These are phyloP conservation scores for Trifolium fragiferum DNA, from an alignment of 306 rosid species.

Conservation along the genomic window DNA sequence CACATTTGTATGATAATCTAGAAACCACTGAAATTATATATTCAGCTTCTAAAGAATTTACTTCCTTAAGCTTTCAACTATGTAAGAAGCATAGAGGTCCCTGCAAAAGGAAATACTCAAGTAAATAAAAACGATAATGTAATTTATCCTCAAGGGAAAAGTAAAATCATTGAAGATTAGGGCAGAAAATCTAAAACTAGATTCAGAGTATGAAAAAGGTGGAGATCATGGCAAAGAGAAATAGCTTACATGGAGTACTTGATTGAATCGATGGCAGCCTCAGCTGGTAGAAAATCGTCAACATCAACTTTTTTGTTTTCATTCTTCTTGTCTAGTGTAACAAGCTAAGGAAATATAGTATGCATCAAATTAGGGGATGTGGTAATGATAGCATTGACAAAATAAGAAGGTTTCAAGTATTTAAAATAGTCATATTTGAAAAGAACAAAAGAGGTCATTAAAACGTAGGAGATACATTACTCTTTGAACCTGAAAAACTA, in stretches of 20 bases:
- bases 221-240: slow-evolving; percentile 13
- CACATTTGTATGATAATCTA: slow-evolving; percentile 17
- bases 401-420: background rate
- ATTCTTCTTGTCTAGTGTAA: slow-evolving; percentile 84
- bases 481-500: background rate
- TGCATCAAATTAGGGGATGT: slow-evolving; percentile 27
- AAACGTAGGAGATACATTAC: slow-evolving; percentile 11
- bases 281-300: slow-evolving; percentile 90
- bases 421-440: background rate
- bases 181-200: slow-evolving; percentile 10
- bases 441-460: background rate
- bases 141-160: slow-evolving; percentile 8
- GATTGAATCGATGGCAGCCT: slow-evolving; percentile 80
- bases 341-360: slow-evolving; percentile 52
- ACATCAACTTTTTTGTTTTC: slow-evolving; percentile 95
- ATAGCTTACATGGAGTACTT: slow-evolving; percentile 84
- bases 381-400: slow-evolving; percentile 17
- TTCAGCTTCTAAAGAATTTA: slow-evolving; percentile 46
- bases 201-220: background rate
- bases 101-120: slow-evolving; percentile 50
- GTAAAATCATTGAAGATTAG: slow-evolving; percentile 8
- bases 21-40: slow-evolving; percentile 22
- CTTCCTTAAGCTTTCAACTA: slow-evolving; percentile 95
- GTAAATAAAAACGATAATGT: slow-evolving; percentile 3
- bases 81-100: slow-evolving; percentile 93